A percentile compares a stretch with the other conserved stretches of the same genome.
These are phyloP conservation scores for Chrysoporthe puriensis DNA, from an alignment of 2,329 filamentous ascomycete genomes.

Conservation along the genomic window DNA sequence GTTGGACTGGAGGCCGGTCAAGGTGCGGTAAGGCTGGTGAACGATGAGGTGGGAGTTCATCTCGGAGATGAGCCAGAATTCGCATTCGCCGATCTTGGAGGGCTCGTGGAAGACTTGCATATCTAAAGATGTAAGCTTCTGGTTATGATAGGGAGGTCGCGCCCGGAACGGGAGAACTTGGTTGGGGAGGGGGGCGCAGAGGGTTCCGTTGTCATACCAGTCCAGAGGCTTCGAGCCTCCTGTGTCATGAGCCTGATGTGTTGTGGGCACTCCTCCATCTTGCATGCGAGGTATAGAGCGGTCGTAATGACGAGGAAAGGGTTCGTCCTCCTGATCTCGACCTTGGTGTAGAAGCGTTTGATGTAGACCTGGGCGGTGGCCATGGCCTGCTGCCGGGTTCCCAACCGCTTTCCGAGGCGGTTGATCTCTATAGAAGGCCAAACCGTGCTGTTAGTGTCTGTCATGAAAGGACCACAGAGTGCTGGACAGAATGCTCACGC, in stretches of 20 bases:
- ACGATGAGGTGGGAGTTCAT: conserved; percentile 88
- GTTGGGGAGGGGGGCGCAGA: not conserved
- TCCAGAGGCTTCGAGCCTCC: conserved; percentile 85
- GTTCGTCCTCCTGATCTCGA: conserved; percentile 91
- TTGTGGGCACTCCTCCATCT: conserved; percentile 97
- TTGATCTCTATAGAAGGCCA: conserved; percentile 64
- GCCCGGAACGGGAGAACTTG: not conserved
- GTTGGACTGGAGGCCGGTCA: conserved; percentile 71
- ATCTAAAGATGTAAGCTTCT: conserved; percentile 24
- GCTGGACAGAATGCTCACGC: conserved; percentile 58
- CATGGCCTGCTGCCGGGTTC: conserved; percentile 85
- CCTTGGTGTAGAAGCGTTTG: conserved; percentile 88
- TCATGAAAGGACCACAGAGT: not conserved
- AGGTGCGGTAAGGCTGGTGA: conserved; percentile 86
- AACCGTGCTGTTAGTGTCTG: conserved; percentile 14
- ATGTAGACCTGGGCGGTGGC: conserved; percentile 95
- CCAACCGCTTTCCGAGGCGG: conserved; percentile 82
- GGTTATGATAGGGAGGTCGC: not conserved
- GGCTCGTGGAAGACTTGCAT: conserved; percentile 63
- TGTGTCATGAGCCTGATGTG: conserved; percentile 90
- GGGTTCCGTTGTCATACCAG: conserved; percentile 48
- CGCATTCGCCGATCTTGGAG: conserved; percentile 87
- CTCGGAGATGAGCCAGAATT: conserved; percentile 89
- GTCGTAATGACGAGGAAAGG: conserved; percentile 93
- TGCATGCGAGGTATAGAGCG: conserved; percentile 91